Percentiles rank a stretch among this genome's conserved stretches.
Evolutionary conservation across 176 grass and related monocot species (phyloP).

Genomic region (Triticum timopheevii): DNA sequence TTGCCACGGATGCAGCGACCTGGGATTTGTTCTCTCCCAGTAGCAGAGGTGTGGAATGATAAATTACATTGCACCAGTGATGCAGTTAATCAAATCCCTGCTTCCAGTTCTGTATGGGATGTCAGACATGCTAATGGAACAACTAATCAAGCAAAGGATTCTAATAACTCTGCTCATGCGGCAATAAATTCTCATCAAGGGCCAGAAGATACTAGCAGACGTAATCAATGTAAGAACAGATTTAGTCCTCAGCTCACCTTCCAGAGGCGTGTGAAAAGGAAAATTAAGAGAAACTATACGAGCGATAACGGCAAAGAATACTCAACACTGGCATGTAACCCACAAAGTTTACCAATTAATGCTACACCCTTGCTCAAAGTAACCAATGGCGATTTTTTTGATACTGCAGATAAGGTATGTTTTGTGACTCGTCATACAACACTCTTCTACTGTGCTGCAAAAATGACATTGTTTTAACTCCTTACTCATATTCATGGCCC

Average conservation of each 20-base stretch:
- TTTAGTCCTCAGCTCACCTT: constrained; percentile 42
- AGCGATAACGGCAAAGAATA: background rate
- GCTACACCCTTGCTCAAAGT: constrained; percentile 8
- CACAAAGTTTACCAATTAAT: background rate
- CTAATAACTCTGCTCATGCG: background rate
- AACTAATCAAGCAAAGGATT: constrained; percentile 11
- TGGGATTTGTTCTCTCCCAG: background rate
- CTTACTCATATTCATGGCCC: background rate
- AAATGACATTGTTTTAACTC: background rate
- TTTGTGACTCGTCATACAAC: background rate
- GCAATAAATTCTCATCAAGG: constrained; percentile 20
- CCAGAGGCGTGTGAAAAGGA: constrained; percentile 40
- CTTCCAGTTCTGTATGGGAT: constrained; percentile 23
- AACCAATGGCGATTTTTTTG: background rate
- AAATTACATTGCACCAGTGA: constrained; percentile 18
- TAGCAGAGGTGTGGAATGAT: background rate
- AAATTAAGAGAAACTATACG: constrained; percentile 16
- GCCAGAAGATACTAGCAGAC: background rate
- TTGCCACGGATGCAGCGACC: background rate
- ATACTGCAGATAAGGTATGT: constrained; percentile 30
- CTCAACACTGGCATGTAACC: constrained; percentile 16
- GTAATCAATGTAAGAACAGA: constrained; percentile 26
- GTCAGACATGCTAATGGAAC: background rate
- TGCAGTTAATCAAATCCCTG: constrained; percentile 13
- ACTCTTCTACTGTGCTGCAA: background rate